These are phyloP conservation scores for Trichosporon faecale DNA, from an alignment of 1,284 basidiomycete species.

Conservation along the genomic window DNA sequence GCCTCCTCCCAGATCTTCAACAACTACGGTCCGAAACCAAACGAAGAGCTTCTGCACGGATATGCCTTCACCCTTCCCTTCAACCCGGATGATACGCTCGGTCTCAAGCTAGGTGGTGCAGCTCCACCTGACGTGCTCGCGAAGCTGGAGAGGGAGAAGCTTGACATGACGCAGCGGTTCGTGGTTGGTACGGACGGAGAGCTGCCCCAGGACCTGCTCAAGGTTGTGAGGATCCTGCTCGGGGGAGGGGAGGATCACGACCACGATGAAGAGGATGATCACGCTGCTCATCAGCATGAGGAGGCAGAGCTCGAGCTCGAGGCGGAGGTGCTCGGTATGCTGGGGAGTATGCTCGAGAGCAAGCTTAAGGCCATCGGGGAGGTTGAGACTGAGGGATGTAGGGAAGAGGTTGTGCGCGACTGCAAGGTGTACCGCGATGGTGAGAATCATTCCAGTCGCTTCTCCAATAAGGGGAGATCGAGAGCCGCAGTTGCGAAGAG, in stretches of 20 bases:
- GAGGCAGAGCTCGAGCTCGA: conserved; percentile 66
- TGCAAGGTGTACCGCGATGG: conserved; percentile 39
- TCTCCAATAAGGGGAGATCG: too few species aligned
- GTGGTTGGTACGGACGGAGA: conserved; percentile 61
- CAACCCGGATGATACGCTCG: conserved; percentile 80
- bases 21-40: conserved; percentile 64
- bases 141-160: conserved; percentile 18
- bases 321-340: conserved; percentile 53
- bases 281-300: conserved; percentile 47
- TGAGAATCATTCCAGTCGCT: conserved; percentile 16
- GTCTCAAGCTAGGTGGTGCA: conserved; percentile 66
- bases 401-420: conserved; percentile 33
- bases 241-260: conserved; percentile 23
- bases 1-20: conserved; percentile 71
- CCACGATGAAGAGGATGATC: conserved; percentile 51
- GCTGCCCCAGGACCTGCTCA: conserved; percentile 62
- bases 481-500: background rate
- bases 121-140: conserved; percentile 21
- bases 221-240: conserved; percentile 51
- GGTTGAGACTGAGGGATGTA: conserved; percentile 29
- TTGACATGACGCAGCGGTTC: conserved; percentile 55
- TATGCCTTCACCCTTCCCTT: conserved; percentile 75
- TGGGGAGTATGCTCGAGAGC: conserved; percentile 63
- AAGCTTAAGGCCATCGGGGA: conserved; percentile 58
- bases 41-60: conserved; percentile 78